Evolutionary conservation across 352 stramenopile species (phyloP).

Genomic region (Globisporangium iwayamae): DNA sequence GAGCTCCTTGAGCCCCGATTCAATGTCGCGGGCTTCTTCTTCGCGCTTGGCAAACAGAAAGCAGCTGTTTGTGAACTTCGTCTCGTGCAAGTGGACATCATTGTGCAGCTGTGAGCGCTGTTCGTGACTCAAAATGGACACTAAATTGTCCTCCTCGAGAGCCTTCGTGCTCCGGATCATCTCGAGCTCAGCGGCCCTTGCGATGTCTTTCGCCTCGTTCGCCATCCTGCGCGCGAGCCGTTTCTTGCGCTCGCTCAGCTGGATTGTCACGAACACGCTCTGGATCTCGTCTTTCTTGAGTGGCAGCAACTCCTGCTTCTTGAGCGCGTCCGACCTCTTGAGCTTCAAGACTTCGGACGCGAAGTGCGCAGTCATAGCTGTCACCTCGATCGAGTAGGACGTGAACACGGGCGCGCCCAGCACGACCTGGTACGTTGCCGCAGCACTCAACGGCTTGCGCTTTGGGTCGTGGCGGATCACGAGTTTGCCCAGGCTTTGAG

Average conservation of each 20-base stretch:
- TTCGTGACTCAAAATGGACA: conserved; percentile 31
- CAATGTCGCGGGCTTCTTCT: conserved; percentile 67
- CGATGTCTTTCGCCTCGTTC: conserved; percentile 42
- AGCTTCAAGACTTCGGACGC: conserved; percentile 43
- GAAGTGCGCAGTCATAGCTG: conserved; percentile 39
- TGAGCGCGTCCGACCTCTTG: conserved; percentile 51
- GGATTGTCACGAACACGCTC: conserved; percentile 66
- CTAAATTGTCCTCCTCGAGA: conserved; percentile 47
- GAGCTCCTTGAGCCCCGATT: conserved; percentile 57
- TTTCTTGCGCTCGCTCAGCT: conserved; percentile 70
- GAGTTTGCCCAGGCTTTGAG: conserved; percentile 61
- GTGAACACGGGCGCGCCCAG: conserved; percentile 66
- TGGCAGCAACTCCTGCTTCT: conserved; percentile 65
- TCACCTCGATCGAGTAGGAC: conserved; percentile 63
- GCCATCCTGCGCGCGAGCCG: conserved; percentile 43
- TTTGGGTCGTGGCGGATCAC: conserved; percentile 60
- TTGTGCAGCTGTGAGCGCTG: conserved; percentile 38
- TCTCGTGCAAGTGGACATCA: conserved; percentile 31
- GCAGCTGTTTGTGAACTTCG: conserved; percentile 55
- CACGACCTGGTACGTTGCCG: conserved; percentile 71
- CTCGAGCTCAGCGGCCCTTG: conserved; percentile 43
- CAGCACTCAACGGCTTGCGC: conserved; percentile 39
- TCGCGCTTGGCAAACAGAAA: conserved; percentile 71
- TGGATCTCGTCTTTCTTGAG: conserved; percentile 53
- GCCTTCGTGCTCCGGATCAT: conserved; percentile 41